phyloP scores from a whole-genome alignment of 257 asterid genomes.

The Ocimum tenuiflorum region DNA sequence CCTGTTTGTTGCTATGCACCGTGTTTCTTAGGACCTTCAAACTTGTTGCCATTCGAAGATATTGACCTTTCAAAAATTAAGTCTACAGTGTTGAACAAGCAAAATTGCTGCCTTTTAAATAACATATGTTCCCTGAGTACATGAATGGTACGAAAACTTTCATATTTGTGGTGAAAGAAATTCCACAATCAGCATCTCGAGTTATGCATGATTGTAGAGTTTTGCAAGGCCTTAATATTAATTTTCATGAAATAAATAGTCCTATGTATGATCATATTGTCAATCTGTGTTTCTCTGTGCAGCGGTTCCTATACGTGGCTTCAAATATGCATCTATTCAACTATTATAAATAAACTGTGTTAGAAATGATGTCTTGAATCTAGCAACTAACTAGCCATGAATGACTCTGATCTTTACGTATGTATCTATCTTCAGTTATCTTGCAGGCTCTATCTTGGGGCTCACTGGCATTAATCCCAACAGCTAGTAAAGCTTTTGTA shows the following conservation, averaged over 20 bases:
- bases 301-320: too few species aligned
- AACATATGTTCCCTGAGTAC: neutral
- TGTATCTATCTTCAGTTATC: conserved; percentile 36
- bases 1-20: too few species aligned
- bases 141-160: neutral
- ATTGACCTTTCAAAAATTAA: neutral
- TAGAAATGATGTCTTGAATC: neutral
- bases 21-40: too few species aligned
- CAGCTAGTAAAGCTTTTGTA: conserved; percentile 50
- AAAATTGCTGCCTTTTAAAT: neutral
- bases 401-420: conserved; percentile 10
- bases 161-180: neutral
- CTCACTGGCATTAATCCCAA: conserved; percentile 55
- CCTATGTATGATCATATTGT: neutral
- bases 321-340: too few species aligned
- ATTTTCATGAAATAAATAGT: too few species aligned
- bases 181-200: neutral
- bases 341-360: neutral
- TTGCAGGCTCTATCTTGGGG: conserved; percentile 85
- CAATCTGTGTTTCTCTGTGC: neutral
- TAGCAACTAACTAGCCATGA: neutral
- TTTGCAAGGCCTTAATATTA: neutral
- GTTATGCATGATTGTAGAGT: neutral
- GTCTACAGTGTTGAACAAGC: conserved; percentile 12
- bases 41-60: conserved; percentile 23